phyloP scores from a whole-genome alignment of 2,329 filamentous ascomycete species.

The Colletotrichum liriopes region DNA sequence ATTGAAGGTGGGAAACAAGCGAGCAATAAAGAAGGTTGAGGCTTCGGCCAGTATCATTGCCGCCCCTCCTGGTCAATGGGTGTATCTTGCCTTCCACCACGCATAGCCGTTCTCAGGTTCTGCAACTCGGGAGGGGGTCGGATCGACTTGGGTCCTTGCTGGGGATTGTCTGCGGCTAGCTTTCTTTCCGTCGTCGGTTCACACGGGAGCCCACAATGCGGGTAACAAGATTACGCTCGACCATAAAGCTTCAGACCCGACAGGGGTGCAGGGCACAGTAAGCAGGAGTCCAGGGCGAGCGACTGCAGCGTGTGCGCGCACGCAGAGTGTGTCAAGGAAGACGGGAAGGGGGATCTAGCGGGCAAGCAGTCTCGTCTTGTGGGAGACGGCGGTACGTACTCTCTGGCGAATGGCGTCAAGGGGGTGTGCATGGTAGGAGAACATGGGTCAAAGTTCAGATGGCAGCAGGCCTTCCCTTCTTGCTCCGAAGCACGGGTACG shows the following conservation, averaged over 20 bases:
- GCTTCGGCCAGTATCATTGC: constrained; percentile 13
- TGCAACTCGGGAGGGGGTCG: constrained; percentile 36
- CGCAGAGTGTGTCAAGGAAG: constrained; percentile 31
- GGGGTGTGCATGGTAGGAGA: constrained; percentile 29
- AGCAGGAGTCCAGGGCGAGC: constrained; percentile 27
- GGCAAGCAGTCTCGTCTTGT: constrained; percentile 15
- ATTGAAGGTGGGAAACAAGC: constrained; percentile 37
- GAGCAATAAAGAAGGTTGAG: constrained; percentile 43
- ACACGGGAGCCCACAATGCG: constrained; percentile 42
- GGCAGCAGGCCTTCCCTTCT: constrained; percentile 37
- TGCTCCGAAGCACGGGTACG: constrained; percentile 28
- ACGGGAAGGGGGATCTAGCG: constrained; percentile 37
- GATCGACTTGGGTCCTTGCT: constrained; percentile 42
- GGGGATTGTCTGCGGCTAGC: constrained; percentile 44
- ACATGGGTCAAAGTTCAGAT: constrained; percentile 42
- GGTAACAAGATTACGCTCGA: constrained; percentile 42
- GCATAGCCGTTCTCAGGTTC: constrained; percentile 35
- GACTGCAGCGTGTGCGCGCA: constrained; percentile 15
- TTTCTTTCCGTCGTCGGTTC: constrained; percentile 44
- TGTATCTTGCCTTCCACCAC: constrained; percentile 14
- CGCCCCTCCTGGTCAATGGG: constrained; percentile 3
- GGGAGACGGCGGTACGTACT: constrained; percentile 6
- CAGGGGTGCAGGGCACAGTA: constrained; percentile 36
- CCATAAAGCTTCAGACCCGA: constrained; percentile 41
- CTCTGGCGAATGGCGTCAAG: constrained; percentile 18